Base-by-base conservation (phyloP, 768 basidiomycete genomes). In the Tricholoma sp. region DNA sequence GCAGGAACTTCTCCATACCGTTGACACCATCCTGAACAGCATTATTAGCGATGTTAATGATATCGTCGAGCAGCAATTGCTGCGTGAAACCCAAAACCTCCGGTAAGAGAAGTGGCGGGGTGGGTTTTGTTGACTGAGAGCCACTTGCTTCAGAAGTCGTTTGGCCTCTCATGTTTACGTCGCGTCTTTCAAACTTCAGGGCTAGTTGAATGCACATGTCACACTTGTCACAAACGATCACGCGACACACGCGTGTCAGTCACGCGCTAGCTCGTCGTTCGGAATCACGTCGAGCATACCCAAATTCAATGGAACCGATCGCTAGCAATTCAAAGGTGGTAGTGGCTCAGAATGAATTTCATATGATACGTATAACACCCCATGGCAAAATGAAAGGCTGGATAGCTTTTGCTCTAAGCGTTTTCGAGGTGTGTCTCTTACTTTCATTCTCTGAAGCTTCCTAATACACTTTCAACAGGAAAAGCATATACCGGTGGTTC, bases 71-170 rank as follows among this genome's bases (percentile, higher is more conserved):
- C 3, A 95, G 74, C 17, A 89, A 80, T 61, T 94, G 88, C 0
- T 91, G 92, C 0, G 89, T 85, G 64, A 93, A 94, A 0, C 89
- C 89, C 2, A 94, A 80, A 12, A 91, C 81, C 70, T 94, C 86
- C 0, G 84, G 82, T 0, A 88, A 70, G 6, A 88, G 76, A 3
- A 84, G 73, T 5, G 82, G 77, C 3, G 76, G 78, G 9, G 66
- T 63, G 29, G 60, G 24, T 9, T 56, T 56, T 6, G 59, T 56
- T 29, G 11, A 13, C 11, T 53, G 36, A 4, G 11, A 24, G 10
- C 31, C 20, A 10, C 24, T 37, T 28, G 34, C 18, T 44, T 18
- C 18, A 44, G 24, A 7, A 6, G 13, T 31, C 1, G 47, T 48
- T 29, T 47, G 33, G 8, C 12, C 37, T n/a, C 33, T 39, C 52